Base-by-base conservation (phyloP, 148 eudicot genomes). In the Drosera capensis region DNA sequence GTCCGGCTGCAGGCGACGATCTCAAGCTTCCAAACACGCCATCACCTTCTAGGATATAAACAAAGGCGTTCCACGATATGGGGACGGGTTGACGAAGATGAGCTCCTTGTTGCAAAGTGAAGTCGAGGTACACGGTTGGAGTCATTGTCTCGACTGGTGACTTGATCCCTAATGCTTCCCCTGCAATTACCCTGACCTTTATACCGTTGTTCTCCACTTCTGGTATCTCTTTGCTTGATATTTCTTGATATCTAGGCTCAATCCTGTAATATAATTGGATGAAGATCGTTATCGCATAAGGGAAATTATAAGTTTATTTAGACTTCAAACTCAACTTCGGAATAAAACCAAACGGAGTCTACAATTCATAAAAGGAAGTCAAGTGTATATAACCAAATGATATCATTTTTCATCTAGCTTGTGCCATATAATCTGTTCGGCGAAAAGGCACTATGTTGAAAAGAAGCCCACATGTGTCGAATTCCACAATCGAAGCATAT, bases 161-260 rank as follows among this genome's bases (percentile, higher is more conserved):
- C 28, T 64, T 61, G 0, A 58, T 58, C 13, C 93, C 96, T 8
- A 86, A 13, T n/a, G 87, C 68, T 43, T 86, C 96, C 1, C 96
- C 96, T 0, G 96, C 93, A 53, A 86, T 78, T 0, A 86, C 77
- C 59, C 70, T 62, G 5, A 82, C 96, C 25, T 75, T 67, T 7
- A 76, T 44, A 1, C 96, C 94, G 44, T 73, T 66, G 52, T 52
- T 55, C 37, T 68, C 53, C 0, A 70, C 79, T 42, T 76, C 79
- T 20, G 56, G 53, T n/a, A 86, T 70, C 46, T 81, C 77, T 3
- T 57, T 49, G 41, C 73, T 82, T 23, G 36, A 40, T 43, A 82
- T 57, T 61, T 86, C 96, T 73, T 86, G 96, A 50, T 86, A 86
- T 51, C 58, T 65, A 38, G 96, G 96, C 56, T 82, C 86, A 56